Conservation (phyloP, 805 yeast genomes). For the Zygosaccharomyces rouxii region DNA sequence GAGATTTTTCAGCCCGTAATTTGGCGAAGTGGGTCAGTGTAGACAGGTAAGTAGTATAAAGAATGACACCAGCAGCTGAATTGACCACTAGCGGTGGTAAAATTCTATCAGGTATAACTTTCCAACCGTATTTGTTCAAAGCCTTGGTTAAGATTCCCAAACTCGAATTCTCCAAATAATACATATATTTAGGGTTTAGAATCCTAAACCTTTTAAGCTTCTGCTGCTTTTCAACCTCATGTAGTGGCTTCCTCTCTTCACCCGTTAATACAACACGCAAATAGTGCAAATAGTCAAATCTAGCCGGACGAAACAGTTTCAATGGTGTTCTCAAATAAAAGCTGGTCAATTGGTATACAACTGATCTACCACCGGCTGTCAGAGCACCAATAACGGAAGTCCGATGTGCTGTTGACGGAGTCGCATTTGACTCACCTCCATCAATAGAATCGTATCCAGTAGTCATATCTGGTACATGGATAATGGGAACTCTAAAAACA, state of each 20-base stretch:
- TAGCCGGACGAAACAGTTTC: slow-evolving; percentile 82
- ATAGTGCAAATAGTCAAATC: slow-evolving; percentile 79
- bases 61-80: slow-evolving; percentile 79
- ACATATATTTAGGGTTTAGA: slow-evolving; percentile 19
- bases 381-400: slow-evolving; percentile 63
- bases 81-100: slow-evolving; percentile 87
- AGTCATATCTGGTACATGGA: slow-evolving; percentile 6
- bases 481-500: background rate
- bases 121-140: slow-evolving; percentile 75
- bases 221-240: background rate
- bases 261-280: slow-evolving; percentile 48
- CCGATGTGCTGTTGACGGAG: slow-evolving; percentile 7
- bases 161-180: slow-evolving; percentile 66
- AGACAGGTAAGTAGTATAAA: slow-evolving; percentile 76
- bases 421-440: background rate
- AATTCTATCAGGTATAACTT: slow-evolving; percentile 70
- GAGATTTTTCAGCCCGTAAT: slow-evolving; percentile 25
- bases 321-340: slow-evolving; percentile 77
- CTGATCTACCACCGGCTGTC: slow-evolving; percentile 82
- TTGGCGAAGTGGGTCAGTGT: slow-evolving; percentile 33
- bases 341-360: slow-evolving; percentile 71
- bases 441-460: slow-evolving; percentile 1
- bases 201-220: slow-evolving; percentile 3
- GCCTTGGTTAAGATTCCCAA: slow-evolving; percentile 71
- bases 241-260: slow-evolving; percentile 11